Base-by-base conservation (phyloP, 2,329 filamentous ascomycete species). In the Coniochaeta ligniaria region DNA sequence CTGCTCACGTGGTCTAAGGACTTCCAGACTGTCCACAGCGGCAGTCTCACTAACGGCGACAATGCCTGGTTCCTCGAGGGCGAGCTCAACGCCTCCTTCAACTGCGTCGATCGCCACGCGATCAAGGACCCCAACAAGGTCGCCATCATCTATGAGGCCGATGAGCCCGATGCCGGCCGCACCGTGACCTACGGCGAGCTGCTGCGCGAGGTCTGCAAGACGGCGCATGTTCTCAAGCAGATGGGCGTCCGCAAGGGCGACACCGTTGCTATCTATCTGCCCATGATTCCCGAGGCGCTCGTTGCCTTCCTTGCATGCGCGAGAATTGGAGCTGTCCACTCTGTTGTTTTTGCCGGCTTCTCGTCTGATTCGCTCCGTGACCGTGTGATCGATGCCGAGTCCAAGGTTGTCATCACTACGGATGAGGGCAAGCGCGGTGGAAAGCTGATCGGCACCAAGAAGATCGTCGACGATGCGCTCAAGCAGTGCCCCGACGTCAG, bases 361-460 rank as follows among this genome's bases (percentile, higher is more conserved):
- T 97, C 93, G 33, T 90, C 94, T 61, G 94, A 97, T 75, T 98
- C 95, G 4, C 86, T 99, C 57, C 90, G 94, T 66, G 95, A 99
- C 76, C 92, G 95, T 71, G 93, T 99, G 70, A 80, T 95, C 63
- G 95, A 99, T 72, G 94, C 90, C 62, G 80, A 91, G 68, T 94
- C 89, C 74, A 96, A 90, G 80, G 91, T 98, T 59, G 89, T 98
- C 76, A 97, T 99, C 72, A 99, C 95, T 62, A 90, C 92, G 1
- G 95, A 99, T 74, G 95, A 99, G 83, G 95, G 95, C 72, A 96
- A 96, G 84, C 92, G 95, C 70, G 95, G 95, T 69, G 95, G 95
- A 74, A 99, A 98, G 83, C 77, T 96, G 70, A 97, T 99, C 73
- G 91, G 91, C 70, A 98, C 94, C 70, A 98, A 99, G 87, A 96